These are phyloP conservation scores for Fremontodendron californicum DNA, from an alignment of 345 rosid genomes.

Conservation along the genomic window DNA sequence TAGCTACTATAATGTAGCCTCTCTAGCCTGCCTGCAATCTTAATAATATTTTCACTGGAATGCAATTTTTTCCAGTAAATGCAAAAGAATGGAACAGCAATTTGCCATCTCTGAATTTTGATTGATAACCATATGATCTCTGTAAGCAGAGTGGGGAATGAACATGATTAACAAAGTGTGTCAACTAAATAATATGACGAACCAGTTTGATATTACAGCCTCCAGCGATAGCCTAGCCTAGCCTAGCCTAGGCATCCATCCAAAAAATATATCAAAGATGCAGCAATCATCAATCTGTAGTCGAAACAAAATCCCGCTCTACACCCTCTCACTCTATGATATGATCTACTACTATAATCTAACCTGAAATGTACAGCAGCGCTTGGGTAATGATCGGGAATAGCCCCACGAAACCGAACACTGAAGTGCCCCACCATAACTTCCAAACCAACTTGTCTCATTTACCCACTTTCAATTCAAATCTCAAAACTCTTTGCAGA, in stretches of 20 bases:
- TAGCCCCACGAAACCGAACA: constrained; percentile 27
- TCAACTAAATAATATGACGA: neutral
- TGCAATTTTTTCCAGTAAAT: neutral
- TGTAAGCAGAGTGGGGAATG: neutral
- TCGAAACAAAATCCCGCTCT: constrained; percentile 15
- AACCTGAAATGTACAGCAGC: constrained; percentile 34
- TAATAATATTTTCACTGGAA: neutral
- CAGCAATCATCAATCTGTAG: neutral
- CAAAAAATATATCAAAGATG: neutral
- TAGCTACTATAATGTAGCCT: neutral
- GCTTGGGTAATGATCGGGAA: constrained; percentile 54
- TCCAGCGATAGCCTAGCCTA: no score
- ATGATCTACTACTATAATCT: constrained; percentile 18
- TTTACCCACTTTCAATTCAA: neutral
- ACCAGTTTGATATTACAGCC: neutral
- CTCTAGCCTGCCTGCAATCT: no score
- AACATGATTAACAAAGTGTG: neutral
- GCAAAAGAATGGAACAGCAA: constrained; percentile 6
- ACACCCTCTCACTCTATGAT: constrained; percentile 18
- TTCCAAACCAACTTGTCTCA: neutral
- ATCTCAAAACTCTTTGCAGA: neutral
- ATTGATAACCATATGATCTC: neutral
- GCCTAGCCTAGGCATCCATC: constrained; percentile 1
- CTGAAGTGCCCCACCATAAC: constrained; percentile 12
- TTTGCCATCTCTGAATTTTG: neutral